Conservation (phyloP, 768 basidiomycete genomes). For the Amylocystis lapponica region DNA sequence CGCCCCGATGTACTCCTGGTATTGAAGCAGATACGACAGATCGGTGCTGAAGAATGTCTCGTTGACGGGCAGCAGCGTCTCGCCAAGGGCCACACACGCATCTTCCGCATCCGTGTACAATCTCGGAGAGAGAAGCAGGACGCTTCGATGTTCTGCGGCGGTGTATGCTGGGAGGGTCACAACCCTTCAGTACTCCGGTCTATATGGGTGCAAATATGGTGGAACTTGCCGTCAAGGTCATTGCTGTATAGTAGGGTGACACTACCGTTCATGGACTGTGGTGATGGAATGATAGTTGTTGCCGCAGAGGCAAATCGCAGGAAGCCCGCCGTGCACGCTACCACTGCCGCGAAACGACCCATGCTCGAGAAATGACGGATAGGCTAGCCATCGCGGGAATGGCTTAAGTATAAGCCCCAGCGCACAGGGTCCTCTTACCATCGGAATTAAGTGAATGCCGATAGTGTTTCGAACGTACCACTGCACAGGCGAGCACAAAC, state of each 20-base stretch:
- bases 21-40: conserved; percentile 15
- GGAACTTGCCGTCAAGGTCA: conserved; percentile 17
- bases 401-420: too few species aligned
- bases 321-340: too few species aligned
- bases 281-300: conserved; percentile 6
- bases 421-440: too few species aligned
- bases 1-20: conserved; percentile 13
- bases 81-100: conserved; percentile 15
- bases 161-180: not conserved
- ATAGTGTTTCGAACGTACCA: too few species aligned
- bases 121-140: conserved; percentile 11
- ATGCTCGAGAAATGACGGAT: too few species aligned
- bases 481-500: too few species aligned
- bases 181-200: too few species aligned
- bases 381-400: too few species aligned
- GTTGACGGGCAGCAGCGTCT: conserved; percentile 17
- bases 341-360: too few species aligned
- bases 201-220: conserved; percentile 13
- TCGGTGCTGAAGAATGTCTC: conserved; percentile 16
- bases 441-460: too few species aligned
- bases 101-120: conserved; percentile 7
- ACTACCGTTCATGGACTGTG: conserved; percentile 9
- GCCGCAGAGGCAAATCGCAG: too few species aligned
- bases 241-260: conserved; percentile 21
- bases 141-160: conserved; percentile 11